These are phyloP conservation scores for Mrakia gelida DNA, from an alignment of 768 basidiomycete genomes.

Conservation along the genomic window DNA sequence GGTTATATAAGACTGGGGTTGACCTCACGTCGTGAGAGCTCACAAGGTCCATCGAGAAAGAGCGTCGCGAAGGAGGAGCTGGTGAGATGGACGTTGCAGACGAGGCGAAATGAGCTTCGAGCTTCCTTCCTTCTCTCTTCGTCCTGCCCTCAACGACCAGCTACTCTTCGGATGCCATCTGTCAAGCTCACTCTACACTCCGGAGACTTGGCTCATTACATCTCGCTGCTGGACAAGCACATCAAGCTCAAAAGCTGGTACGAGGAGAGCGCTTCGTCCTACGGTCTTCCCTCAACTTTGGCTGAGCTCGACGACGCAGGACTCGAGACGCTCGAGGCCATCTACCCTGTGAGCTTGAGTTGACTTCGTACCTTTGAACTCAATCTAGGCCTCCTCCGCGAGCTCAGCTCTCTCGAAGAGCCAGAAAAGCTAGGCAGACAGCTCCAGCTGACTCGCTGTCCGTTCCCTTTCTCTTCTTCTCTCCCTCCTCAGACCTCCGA, in stretches of 20 bases:
- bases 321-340: constrained; percentile 45
- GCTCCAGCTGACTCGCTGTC: constrained; percentile 32
- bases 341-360: constrained; percentile 18
- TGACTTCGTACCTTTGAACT: background rate
- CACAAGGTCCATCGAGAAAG: no score
- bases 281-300: constrained; percentile 48
- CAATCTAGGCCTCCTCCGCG: background rate
- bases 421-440: no score
- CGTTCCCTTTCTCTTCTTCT: background rate
- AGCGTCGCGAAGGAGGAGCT: no score
- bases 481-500: background rate
- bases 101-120: no score
- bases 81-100: no score
- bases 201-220: background rate
- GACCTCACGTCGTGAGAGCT: no score
- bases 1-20: no score
- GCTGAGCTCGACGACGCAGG: constrained; percentile 50
- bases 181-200: constrained; percentile 9
- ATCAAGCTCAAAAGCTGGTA: constrained; percentile 38
- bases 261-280: constrained; percentile 47
- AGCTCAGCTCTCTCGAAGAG: constrained; percentile 29
- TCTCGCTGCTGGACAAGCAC: background rate
- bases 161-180: background rate
- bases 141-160: no score
- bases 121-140: no score